Evolutionary conservation across 1,284 basidiomycete genomes (phyloP).

Genomic region (Volvariella volvacea): DNA sequence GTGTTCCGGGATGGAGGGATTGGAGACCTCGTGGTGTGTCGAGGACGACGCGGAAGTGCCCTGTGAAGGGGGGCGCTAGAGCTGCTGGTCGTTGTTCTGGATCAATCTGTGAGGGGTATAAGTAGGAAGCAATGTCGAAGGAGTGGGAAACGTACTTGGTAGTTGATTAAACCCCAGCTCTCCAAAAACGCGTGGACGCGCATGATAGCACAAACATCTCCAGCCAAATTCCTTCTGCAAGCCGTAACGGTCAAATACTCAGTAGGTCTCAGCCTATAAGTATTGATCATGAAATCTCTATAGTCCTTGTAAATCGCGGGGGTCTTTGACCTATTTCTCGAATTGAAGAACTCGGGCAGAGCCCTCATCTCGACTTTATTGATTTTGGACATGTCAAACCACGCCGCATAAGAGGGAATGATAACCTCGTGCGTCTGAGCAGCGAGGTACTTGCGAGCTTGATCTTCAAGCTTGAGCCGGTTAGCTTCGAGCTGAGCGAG

Average conservation of each 20-base stretch:
- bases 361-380: conserved; percentile 90
- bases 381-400: conserved; percentile 96
- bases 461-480: conserved; percentile 72
- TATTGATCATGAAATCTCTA: conserved; percentile 99
- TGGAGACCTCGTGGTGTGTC: conserved; percentile 96
- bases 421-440: conserved; percentile 97
- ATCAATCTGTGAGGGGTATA: conserved; percentile 67
- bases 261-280: conserved; percentile 88
- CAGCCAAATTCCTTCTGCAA: conserved; percentile 91
- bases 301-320: conserved; percentile 99
- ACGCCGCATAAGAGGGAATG: conserved; percentile 95
- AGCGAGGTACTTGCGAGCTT: conserved; percentile 90
- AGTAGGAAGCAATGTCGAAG: neutral
- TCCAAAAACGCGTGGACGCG: conserved; percentile 98
- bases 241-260: conserved; percentile 99
- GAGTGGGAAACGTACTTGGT: conserved; percentile 62
- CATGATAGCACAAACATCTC: conserved; percentile 99
- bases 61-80: conserved; percentile 95
- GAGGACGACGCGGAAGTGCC: conserved; percentile 95
- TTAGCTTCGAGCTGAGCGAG: conserved; percentile 76
- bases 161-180: conserved; percentile 99
- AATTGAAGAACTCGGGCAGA: conserved; percentile 98
- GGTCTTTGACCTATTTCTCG: conserved; percentile 91
- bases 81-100: conserved; percentile 93
- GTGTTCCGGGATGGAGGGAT: conserved; percentile 90